Conservation (phyloP, 352 stramenopile species). For the Pilasporangium apinafurcum region DNA sequence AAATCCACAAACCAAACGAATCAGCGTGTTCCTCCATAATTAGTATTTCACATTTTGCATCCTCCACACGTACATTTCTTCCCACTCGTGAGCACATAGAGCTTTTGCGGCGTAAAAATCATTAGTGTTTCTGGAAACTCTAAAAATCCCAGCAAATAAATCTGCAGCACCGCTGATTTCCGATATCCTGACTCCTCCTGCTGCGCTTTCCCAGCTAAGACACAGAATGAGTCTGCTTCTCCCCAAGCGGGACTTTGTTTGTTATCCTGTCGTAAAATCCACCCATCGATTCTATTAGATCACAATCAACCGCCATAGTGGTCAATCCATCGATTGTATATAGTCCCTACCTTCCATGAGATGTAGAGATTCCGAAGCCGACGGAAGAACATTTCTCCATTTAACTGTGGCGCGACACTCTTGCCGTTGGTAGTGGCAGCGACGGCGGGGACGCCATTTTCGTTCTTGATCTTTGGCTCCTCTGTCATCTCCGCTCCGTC, state of each 20-base stretch:
- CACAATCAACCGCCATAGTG: too few species aligned
- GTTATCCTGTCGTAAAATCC: slow-evolving; percentile 15
- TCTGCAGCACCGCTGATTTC: slow-evolving; percentile 87
- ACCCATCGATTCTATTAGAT: slow-evolving; percentile 1
- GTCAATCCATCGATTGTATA: too few species aligned
- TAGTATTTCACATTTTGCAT: not conserved
- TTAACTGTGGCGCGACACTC: slow-evolving; percentile 27
- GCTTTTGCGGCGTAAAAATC: slow-evolving; percentile 79
- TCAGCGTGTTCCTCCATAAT: too few species aligned
- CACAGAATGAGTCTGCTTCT: slow-evolving; percentile 68
- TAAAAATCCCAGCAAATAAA: slow-evolving; percentile 88
- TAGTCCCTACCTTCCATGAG: slow-evolving; percentile 41
- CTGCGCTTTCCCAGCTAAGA: slow-evolving; percentile 75
- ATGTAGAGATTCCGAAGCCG: slow-evolving; percentile 71
- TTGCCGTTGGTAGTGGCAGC: slow-evolving; percentile 2
- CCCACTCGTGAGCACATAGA: slow-evolving; percentile 83
- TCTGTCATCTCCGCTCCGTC: slow-evolving; percentile 10
- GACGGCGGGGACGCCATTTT: slow-evolving; percentile 1
- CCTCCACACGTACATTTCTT: slow-evolving; percentile 68
- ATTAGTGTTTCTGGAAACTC: slow-evolving; percentile 92
- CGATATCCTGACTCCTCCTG: slow-evolving; percentile 84
- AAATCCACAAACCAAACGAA: slow-evolving; percentile 1
- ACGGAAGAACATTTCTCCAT: slow-evolving; percentile 73
- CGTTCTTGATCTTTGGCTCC: slow-evolving; percentile 9
- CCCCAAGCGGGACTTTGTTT: slow-evolving; percentile 46